A percentile compares a stretch with the other conserved stretches of the same genome.
These are phyloP conservation scores for Fusarium humuli DNA, from an alignment of 2,329 filamentous ascomycete species.

Conservation along the genomic window DNA sequence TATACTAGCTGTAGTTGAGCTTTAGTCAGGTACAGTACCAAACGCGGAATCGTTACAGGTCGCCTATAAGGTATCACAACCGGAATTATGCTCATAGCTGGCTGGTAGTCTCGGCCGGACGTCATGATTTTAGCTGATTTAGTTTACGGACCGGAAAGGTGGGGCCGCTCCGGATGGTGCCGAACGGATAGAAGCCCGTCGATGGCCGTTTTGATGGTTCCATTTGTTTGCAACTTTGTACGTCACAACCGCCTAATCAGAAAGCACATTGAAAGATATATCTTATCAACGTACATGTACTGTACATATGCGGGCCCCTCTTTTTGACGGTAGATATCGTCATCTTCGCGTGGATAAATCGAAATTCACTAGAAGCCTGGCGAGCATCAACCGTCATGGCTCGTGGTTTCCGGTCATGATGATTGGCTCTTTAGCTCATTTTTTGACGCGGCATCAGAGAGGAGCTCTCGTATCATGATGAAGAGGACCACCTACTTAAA, in stretches of 20 bases:
- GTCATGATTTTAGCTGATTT: slow-evolving; percentile 1
- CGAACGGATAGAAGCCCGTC: slow-evolving; percentile 1
- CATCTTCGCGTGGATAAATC: slow-evolving; percentile 15
- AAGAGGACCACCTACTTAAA: not conserved
- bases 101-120: not conserved
- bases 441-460: not conserved
- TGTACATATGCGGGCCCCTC: not conserved
- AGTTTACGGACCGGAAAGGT: slow-evolving; percentile 20
- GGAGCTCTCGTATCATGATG: not conserved
- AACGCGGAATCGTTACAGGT: not conserved
- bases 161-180: slow-evolving; percentile 34
- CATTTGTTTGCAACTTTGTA: slow-evolving; percentile 6
- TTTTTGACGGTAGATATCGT: slow-evolving; percentile 11
- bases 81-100: not conserved
- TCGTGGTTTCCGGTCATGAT: not conserved
- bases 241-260: slow-evolving; percentile 16
- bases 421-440: slow-evolving; percentile 8
- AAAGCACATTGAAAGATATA: not conserved
- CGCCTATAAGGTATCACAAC: not conserved
- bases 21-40: not conserved
- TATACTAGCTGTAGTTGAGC: not conserved
- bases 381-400: slow-evolving; percentile 10
- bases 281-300: not conserved
- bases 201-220: not conserved
- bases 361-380: not conserved